Evolutionary conservation across 768 basidiomycete species (phyloP).

Genomic region (Mycena kentingensis): DNA sequence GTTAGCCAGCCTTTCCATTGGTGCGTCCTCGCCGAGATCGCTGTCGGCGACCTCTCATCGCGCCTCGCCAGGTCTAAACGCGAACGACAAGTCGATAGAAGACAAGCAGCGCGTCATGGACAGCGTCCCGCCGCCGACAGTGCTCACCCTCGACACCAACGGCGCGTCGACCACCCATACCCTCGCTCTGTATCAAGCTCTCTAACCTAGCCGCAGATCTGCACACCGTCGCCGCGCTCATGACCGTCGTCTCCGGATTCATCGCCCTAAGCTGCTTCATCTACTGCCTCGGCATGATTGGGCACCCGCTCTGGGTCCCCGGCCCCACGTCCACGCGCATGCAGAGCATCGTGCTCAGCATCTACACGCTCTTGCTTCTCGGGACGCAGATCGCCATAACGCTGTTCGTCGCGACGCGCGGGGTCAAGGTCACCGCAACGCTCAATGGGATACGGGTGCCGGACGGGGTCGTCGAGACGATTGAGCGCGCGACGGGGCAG

Average conservation of each 20-base stretch:
- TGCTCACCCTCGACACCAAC: conserved; percentile 39
- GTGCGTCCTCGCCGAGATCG: too few species aligned
- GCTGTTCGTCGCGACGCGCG: conserved; percentile 45
- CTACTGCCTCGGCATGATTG: conserved; percentile 27
- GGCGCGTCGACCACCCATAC: conserved; percentile 32
- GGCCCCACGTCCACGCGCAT: conserved; percentile 29
- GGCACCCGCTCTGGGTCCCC: conserved; percentile 19
- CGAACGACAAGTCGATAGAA: conserved; percentile 44
- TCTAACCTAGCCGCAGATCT: conserved; percentile 34
- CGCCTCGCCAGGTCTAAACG: conserved; percentile 49
- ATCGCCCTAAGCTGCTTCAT: conserved; percentile 34
- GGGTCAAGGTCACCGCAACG: conserved; percentile 47
- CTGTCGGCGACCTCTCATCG: too few species aligned
- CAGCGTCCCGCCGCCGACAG: conserved; percentile 34
- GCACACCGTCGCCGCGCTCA: conserved; percentile 38
- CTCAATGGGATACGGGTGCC: conserved; percentile 41
- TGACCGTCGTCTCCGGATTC: conserved; percentile 37
- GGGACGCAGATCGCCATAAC: conserved; percentile 51
- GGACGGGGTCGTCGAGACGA: conserved; percentile 34
- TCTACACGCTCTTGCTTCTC: conserved; percentile 50
- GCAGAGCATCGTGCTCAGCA: conserved; percentile 42
- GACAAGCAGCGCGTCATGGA: conserved; percentile 35
- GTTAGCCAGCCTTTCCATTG: too few species aligned
- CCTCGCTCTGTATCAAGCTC: not conserved
- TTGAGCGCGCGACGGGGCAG: conserved; percentile 39